These are phyloP conservation scores for Apodospora peruviana DNA, from an alignment of 495 filamentous ascomycete species.

Conservation along the genomic window DNA sequence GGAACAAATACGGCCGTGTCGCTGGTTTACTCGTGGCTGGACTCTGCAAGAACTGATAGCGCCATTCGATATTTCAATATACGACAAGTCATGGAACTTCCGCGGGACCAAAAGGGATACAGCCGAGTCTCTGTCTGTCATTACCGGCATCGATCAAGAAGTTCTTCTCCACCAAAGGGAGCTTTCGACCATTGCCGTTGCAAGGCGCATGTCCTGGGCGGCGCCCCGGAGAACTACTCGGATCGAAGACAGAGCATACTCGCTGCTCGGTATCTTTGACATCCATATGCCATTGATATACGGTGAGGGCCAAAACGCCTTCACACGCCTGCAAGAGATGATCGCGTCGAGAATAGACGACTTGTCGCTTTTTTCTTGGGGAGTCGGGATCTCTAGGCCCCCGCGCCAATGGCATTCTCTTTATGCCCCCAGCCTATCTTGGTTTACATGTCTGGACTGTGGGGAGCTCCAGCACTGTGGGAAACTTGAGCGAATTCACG, in stretches of 20 bases:
- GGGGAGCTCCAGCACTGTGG: too few relatives aligned
- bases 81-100: not conserved
- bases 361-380: too few relatives aligned
- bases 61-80: constrained; percentile 1
- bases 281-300: constrained; percentile 17
- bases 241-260: constrained; percentile 21
- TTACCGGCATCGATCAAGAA: not conserved
- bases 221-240: constrained; percentile 11
- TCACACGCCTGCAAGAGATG: constrained; percentile 16
- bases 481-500: too few relatives aligned
- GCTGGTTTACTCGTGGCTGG: constrained; percentile 11
- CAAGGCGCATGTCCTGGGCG: constrained; percentile 20
- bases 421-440: too few relatives aligned
- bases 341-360: too few relatives aligned
- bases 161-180: not conserved
- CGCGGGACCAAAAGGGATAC: not conserved
- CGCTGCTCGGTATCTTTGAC: constrained; percentile 20
- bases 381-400: too few relatives aligned
- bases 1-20: not conserved
- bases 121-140: not conserved
- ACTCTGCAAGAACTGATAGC: constrained; percentile 10
- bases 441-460: too few relatives aligned
- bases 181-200: constrained; percentile 5
- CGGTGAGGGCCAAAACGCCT: constrained; percentile 16
- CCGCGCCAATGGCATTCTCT: too few relatives aligned